Evolutionary conservation across 805 yeast genomes (phyloP).

Genomic region (Ogataea pilisensis): DNA sequence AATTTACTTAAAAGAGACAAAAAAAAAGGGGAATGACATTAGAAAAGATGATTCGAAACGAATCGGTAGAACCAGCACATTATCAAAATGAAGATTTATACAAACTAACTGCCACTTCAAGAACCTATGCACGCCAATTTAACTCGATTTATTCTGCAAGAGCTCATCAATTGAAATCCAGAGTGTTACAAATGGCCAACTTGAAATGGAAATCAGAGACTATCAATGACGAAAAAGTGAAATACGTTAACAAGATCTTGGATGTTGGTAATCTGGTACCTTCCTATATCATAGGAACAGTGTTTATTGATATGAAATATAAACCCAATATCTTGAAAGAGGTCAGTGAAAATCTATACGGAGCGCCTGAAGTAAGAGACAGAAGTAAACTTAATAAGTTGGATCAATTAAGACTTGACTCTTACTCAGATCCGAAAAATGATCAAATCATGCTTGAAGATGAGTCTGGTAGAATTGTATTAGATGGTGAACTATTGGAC

Average conservation of each 20-base stretch:
- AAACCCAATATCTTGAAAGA: constrained; percentile 85
- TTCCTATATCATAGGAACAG: constrained; percentile 84
- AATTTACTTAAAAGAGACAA: too few relatives aligned
- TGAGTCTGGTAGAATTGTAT: constrained; percentile 80
- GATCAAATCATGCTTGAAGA: constrained; percentile 80
- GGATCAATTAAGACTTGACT: constrained; percentile 31
- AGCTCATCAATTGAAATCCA: constrained; percentile 42
- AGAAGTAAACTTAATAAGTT: constrained; percentile 21
- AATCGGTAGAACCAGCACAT: constrained; percentile 8
- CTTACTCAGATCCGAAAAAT: constrained; percentile 52
- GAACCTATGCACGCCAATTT: constrained; percentile 54
- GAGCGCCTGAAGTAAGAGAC: constrained; percentile 38
- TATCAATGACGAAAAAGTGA: constrained; percentile 29
- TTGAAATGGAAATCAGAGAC: constrained; percentile 39
- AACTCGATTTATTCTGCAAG: constrained; percentile 54
- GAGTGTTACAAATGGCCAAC: constrained; percentile 42
- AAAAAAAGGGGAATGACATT: constrained; percentile 15
- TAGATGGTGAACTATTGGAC: constrained; percentile 61
- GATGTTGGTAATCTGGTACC: constrained; percentile 60
- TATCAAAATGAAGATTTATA: constrained; percentile 10
- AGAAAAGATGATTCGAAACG: constrained; percentile 19
- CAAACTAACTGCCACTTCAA: constrained; percentile 14
- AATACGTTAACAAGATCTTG: constrained; percentile 44
- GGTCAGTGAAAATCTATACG: constrained; percentile 57
- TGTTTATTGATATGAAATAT: constrained; percentile 75